Evolutionary conservation across 2,329 filamentous ascomycete genomes (phyloP).

Genomic region (Cladosporium velox): DNA sequence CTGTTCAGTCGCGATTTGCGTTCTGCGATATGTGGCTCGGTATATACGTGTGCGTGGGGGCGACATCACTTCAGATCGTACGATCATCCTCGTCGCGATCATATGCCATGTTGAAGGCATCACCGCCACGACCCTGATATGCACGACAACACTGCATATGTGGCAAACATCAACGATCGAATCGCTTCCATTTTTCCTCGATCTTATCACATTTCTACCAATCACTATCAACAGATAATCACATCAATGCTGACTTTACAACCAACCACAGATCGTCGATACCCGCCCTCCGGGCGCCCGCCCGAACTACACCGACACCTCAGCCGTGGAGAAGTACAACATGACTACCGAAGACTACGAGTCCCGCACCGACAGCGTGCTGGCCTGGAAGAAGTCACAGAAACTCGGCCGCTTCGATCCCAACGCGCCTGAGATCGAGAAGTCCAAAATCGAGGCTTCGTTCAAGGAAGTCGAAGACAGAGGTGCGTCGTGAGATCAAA

Average conservation of each 20-base stretch:
- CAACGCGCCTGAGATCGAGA: slow-evolving; percentile 70
- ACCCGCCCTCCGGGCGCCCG: slow-evolving; percentile 73
- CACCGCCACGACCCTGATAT: background rate
- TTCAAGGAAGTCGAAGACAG: slow-evolving; percentile 69
- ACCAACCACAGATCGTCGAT: slow-evolving; percentile 67
- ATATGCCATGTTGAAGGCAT: background rate
- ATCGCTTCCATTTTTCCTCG: background rate
- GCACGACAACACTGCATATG: no score
- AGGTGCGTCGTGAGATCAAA: slow-evolving; percentile 49
- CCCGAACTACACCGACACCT: slow-evolving; percentile 78
- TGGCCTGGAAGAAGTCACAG: slow-evolving; percentile 93
- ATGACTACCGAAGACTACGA: slow-evolving; percentile 88
- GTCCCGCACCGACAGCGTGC: slow-evolving; percentile 79
- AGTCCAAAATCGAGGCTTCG: slow-evolving; percentile 69
- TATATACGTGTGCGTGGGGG: background rate
- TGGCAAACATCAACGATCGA: background rate
- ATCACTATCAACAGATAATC: background rate
- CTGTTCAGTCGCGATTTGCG: background rate
- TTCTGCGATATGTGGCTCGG: background rate
- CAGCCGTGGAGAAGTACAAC: slow-evolving; percentile 82
- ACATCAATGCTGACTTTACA: background rate
- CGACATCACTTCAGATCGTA: background rate
- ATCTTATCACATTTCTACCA: background rate
- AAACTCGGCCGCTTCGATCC: slow-evolving; percentile 97
- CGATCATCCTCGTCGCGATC: background rate